These are phyloP conservation scores for Arabis alpina DNA, from an alignment of 345 rosid genomes.

Conservation along the genomic window DNA sequence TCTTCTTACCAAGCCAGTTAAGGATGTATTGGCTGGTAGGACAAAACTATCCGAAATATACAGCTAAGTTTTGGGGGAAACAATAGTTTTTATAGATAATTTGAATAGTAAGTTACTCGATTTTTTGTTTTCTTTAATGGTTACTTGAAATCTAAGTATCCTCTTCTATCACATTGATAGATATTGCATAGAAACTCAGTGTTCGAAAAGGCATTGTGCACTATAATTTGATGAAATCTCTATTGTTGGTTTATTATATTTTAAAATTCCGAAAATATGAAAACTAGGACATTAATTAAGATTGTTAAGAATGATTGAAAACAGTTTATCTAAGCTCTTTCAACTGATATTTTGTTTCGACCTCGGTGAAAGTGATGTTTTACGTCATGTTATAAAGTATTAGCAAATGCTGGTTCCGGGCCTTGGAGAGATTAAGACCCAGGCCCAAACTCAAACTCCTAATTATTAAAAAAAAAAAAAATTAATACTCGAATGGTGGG, in stretches of 20 bases:
- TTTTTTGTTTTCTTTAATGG: background rate
- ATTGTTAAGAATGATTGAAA: background rate
- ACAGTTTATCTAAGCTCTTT: too few relatives aligned
- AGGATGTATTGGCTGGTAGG: background rate
- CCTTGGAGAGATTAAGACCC: too few relatives aligned
- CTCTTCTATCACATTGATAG: too few relatives aligned
- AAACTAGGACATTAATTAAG: background rate
- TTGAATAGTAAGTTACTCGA: background rate
- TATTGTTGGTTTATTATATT: background rate
- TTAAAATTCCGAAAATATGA: background rate
- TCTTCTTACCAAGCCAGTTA: slow-evolving; percentile 13
- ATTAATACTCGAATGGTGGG: too few relatives aligned
- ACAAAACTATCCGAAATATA: slow-evolving; percentile 6
- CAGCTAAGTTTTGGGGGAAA: slow-evolving; percentile 3
- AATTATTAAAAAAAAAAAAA: too few relatives aligned
- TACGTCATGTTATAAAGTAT: too few relatives aligned
- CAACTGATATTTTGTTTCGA: too few relatives aligned
- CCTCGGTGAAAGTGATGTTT: too few relatives aligned
- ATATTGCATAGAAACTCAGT: too few relatives aligned
- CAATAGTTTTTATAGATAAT: background rate
- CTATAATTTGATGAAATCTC: background rate
- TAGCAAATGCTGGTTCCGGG: too few relatives aligned
- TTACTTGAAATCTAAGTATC: background rate
- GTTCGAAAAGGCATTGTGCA: background rate
- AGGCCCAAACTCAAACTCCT: too few relatives aligned